Conservation (phyloP, 2,329 filamentous ascomycete genomes). For the Coniella lustricola region DNA sequence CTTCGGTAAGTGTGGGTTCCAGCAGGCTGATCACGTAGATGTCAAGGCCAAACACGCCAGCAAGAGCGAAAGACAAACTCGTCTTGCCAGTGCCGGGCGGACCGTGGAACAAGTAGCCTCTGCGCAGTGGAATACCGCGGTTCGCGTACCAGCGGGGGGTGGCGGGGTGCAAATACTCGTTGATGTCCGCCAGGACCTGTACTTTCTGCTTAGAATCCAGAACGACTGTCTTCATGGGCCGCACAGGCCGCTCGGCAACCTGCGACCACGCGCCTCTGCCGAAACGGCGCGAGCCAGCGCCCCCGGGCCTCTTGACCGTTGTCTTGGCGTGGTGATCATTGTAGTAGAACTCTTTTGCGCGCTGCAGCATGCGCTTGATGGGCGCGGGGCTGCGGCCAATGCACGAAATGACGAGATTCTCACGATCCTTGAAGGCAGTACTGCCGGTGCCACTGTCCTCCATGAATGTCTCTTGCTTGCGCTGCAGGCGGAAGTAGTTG, state of each 20-base stretch:
- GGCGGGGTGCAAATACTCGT: constrained; percentile 67
- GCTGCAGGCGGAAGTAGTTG: constrained; percentile 41
- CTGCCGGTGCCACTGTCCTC: constrained; percentile 27
- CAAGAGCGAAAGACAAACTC: constrained; percentile 57
- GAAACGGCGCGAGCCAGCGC: constrained; percentile 39
- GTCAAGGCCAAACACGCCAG: constrained; percentile 58
- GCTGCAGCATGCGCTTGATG: constrained; percentile 48
- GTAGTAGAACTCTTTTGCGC: constrained; percentile 47
- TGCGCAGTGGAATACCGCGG: constrained; percentile 66
- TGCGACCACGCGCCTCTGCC: constrained; percentile 44
- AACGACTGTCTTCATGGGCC: constrained; percentile 70
- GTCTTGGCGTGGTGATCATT: constrained; percentile 49
- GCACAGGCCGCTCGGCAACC: constrained; percentile 56
- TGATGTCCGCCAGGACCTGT: constrained; percentile 62
- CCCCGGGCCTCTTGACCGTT: constrained; percentile 47
- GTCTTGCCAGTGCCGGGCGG: constrained; percentile 71
- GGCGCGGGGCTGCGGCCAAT: constrained; percentile 45
- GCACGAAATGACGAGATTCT: constrained; percentile 47
- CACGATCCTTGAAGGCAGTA: constrained; percentile 40
- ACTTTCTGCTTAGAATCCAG: constrained; percentile 62
- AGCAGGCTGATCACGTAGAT: constrained; percentile 58
- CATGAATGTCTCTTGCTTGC: constrained; percentile 37
- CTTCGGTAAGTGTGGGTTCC: constrained; percentile 54
- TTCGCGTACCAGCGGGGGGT: constrained; percentile 68
- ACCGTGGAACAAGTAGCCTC: constrained; percentile 73